Conservation (phyloP, 805 yeast species). For the Komagataella pseudopastoris region DNA sequence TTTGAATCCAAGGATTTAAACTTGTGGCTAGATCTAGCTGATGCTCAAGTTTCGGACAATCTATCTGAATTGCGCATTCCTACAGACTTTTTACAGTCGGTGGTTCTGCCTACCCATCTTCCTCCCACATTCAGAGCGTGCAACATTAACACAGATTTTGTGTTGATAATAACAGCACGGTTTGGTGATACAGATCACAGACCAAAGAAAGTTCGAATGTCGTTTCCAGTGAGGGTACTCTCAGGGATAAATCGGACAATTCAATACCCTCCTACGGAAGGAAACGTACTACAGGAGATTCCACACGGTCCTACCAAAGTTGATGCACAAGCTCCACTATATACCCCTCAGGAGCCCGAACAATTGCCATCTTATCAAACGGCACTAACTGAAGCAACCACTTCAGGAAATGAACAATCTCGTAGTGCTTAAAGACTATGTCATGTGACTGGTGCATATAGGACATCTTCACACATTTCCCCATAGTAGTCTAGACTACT, state of each 20-base stretch:
- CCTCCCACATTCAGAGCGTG: slow-evolving; percentile 46
- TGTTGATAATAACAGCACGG: slow-evolving; percentile 19
- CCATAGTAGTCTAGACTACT: not conserved
- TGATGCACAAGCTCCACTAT: not conserved
- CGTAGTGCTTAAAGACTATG: not conserved
- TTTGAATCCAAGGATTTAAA: slow-evolving; percentile 9
- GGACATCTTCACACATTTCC: too few relatives aligned
- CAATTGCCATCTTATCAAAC: not conserved
- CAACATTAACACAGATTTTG: slow-evolving; percentile 34
- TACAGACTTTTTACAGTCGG: slow-evolving; percentile 20
- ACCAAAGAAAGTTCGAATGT: not conserved
- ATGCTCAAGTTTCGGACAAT: slow-evolving; percentile 14
- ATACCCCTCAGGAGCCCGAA: not conserved
- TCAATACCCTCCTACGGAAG: not conserved
- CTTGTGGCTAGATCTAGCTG: slow-evolving; percentile 23
- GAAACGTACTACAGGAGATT: not conserved
- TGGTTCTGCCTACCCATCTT: slow-evolving; percentile 30
- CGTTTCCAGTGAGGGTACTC: not conserved
- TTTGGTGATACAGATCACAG: slow-evolving; percentile 8
- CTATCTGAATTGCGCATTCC: slow-evolving; percentile 33
- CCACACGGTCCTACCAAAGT: not conserved
- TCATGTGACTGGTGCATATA: not conserved
- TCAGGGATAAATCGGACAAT: not conserved
- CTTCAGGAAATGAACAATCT: not conserved
- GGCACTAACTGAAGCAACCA: not conserved